Percentiles rank a stretch among this genome's conserved stretches.
These are phyloP conservation scores for Inga leiocalycina DNA, from an alignment of 306 rosid genomes.

Conservation along the genomic window DNA sequence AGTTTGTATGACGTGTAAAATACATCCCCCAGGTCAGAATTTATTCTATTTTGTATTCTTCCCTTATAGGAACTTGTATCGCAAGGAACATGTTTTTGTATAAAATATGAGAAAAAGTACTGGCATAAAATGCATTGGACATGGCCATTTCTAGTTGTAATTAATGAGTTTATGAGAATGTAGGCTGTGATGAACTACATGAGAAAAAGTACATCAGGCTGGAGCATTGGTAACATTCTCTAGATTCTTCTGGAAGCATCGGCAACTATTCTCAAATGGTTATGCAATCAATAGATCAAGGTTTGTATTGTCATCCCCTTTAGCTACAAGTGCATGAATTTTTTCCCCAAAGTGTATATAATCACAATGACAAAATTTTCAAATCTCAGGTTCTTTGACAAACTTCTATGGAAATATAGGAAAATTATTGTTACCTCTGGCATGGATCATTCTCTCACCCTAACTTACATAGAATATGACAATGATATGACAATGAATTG, in stretches of 20 bases:
- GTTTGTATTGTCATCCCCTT: slow-evolving; percentile 38
- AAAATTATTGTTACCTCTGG: slow-evolving; percentile 73
- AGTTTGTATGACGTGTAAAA: slow-evolving; percentile 62
- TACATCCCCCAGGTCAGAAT: slow-evolving; percentile 88
- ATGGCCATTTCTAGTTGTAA: neutral
- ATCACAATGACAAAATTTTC: slow-evolving; percentile 17
- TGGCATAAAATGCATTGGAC: neutral
- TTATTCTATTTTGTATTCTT: neutral
- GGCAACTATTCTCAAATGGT: slow-evolving; percentile 78
- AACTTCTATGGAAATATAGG: slow-evolving; percentile 82
- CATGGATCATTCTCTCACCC: slow-evolving; percentile 36
- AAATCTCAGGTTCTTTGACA: slow-evolving; percentile 79
- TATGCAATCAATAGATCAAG: slow-evolving; percentile 89
- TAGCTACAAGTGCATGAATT: neutral
- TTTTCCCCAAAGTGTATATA: slow-evolving; percentile 7
- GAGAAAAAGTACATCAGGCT: slow-evolving; percentile 86
- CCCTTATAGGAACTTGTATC: neutral
- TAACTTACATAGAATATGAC: neutral
- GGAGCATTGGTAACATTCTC: slow-evolving; percentile 79
- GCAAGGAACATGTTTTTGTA: neutral
- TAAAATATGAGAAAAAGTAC: neutral
- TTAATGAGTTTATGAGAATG: neutral
- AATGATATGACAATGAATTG: neutral
- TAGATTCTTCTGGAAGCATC: slow-evolving; percentile 79
- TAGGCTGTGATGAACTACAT: slow-evolving; percentile 79